Base-by-base conservation (phyloP, 1,284 basidiomycete species). In the Cryptococcus hybrid region DNA sequence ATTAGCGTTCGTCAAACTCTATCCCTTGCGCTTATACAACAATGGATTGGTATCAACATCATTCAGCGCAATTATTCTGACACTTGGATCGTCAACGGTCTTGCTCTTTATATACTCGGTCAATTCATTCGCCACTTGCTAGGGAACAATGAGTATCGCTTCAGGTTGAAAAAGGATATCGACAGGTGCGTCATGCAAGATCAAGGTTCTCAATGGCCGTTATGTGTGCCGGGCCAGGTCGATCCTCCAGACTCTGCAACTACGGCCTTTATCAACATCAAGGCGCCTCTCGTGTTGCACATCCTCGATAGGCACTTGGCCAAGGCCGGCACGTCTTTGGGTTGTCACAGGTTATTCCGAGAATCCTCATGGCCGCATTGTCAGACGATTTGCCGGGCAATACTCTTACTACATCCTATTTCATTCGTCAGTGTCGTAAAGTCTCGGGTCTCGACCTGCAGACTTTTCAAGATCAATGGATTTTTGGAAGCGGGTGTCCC, bases 11-110 rank as follows among this genome's bases (percentile, higher is more conserved):
- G 94, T 13, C 92, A 95, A 59, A 82, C 86, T 13, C 83, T 99
- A 45, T 84, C 88, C 35, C 90, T 98, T 70, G 88, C 90, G 1
- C 82, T 99, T 43, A 93, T 93, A 5, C 92, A 87, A 66, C 96
- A 99, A 77, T 99, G 96, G 96, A 84, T 92, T 54, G 95, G 96
- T 18, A 88, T 99, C 78, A 96, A 98, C 77, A 92, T 99, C 67
- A 87, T 95, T 57, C 93, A 89, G 55, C 92, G 92, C 78, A 85
- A 88, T n/a, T 91, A 90, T 84, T 89, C 92, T 7, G 96, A 99
- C 77, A 86, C 88, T 6, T 99, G 96, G 96, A 85, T 99, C 13
- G 87, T 95, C 62, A 91, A 95, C 65, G 96, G 95, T 2, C 81
- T 99, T 34, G 88, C 91, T 9, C 82, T 93, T 38, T 95, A 97